Conservation (phyloP, 2,329 filamentous ascomycete genomes). For the Pseudocercospora musae region DNA sequence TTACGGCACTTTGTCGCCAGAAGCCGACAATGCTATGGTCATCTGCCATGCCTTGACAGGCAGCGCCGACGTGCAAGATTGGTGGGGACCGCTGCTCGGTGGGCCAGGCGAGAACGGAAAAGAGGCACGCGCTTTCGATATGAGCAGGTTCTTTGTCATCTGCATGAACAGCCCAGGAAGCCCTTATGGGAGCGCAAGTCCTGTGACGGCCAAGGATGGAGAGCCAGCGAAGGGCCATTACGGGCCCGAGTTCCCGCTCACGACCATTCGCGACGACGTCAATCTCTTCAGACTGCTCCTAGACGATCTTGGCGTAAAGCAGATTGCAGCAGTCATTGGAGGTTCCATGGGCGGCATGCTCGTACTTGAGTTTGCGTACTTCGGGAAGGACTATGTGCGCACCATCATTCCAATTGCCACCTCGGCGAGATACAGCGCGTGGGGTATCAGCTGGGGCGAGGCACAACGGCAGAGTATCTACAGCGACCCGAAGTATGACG, state of each 20-base stretch:
- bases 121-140: constrained; percentile 63
- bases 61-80: constrained; percentile 79
- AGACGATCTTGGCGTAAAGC: constrained; percentile 74
- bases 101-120: constrained; percentile 60
- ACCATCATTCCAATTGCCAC: constrained; percentile 81
- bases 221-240: constrained; percentile 71
- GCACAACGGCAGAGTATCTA: constrained; percentile 92
- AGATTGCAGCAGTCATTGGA: constrained; percentile 75
- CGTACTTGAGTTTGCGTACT: constrained; percentile 87
- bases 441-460: constrained; percentile 89
- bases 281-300: constrained; percentile 77
- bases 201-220: constrained; percentile 83
- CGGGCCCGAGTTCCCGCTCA: constrained; percentile 92
- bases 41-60: constrained; percentile 83
- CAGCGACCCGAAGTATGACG: constrained; percentile 95
- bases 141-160: constrained; percentile 77
- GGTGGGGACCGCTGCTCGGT: constrained; percentile 82
- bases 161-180: constrained; percentile 84
- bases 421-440: constrained; percentile 78
- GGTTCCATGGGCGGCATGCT: constrained; percentile 88
- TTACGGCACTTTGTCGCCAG: constrained; percentile 55
- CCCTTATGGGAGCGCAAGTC: constrained; percentile 83
- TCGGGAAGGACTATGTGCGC: constrained; percentile 80
- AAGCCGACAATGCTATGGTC: constrained; percentile 61
- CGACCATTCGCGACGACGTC: constrained; percentile 92